Conservation (phyloP, 192 early-diverging fungal genomes). For the Backusella australiensis region DNA sequence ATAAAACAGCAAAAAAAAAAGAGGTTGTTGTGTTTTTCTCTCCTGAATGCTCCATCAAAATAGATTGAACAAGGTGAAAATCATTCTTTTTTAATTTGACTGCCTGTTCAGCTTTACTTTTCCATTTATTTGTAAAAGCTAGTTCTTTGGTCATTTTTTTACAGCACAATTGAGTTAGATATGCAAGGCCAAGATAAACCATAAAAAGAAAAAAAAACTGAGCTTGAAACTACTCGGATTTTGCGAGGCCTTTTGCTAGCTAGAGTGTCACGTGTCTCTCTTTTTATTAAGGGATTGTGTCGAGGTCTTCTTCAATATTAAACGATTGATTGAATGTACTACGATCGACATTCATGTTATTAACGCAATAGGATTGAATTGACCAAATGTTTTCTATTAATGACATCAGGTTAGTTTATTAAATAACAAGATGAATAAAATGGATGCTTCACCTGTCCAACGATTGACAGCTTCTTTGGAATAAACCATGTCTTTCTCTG, state of each 20-base stretch:
- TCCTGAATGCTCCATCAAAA: too few relatives aligned
- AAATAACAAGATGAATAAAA: background rate
- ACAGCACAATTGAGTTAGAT: too few relatives aligned
- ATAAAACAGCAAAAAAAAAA: too few relatives aligned
- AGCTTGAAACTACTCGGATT: too few relatives aligned
- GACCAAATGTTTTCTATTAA: constrained; percentile 74
- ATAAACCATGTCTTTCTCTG: constrained; percentile 54
- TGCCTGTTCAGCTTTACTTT: too few relatives aligned
- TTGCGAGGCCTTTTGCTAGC: too few relatives aligned
- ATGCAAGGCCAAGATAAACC: too few relatives aligned
- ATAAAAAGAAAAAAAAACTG: too few relatives aligned
- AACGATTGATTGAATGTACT: constrained; percentile 64
- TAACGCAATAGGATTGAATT: constrained; percentile 74
- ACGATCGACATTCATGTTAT: constrained; percentile 66
- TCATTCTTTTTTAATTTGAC: too few relatives aligned
- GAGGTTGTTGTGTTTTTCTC: too few relatives aligned
- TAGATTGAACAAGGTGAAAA: too few relatives aligned
- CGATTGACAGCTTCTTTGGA: constrained; percentile 79
- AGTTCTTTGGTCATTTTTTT: background rate
- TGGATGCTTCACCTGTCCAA: constrained; percentile 67
- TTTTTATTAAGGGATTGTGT: constrained; percentile 50
- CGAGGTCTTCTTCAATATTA: constrained; percentile 71
- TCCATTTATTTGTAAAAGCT: too few relatives aligned
- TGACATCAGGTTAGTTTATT: background rate
- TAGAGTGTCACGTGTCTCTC: background rate